A percentile compares a stretch with the other conserved stretches of the same genome.
Conservation (phyloP, 2,329 filamentous ascomycete genomes). For the Ceratocystis variospora region DNA sequence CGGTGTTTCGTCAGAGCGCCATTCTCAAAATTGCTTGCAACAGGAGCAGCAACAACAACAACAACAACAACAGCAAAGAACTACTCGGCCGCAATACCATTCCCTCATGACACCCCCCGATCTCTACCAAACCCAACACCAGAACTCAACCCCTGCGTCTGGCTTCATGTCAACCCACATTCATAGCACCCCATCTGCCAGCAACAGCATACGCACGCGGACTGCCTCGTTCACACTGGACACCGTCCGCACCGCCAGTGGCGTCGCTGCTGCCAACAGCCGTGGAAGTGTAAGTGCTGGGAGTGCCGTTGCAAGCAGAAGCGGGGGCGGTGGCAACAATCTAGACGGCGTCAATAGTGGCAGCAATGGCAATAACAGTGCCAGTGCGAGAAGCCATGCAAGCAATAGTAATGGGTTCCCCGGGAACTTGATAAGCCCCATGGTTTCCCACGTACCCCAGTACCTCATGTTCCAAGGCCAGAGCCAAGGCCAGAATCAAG, state of each 20-base stretch:
- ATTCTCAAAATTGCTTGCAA: neutral
- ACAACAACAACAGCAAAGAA: neutral
- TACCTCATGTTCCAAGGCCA: conserved; percentile 13
- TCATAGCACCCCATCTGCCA: neutral
- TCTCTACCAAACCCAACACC: neutral
- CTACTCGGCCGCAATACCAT: neutral
- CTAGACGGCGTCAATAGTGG: neutral
- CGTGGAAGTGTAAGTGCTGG: neutral
- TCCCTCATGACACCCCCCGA: conserved; percentile 8
- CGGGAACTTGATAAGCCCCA: conserved; percentile 5
- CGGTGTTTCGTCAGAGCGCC: neutral
- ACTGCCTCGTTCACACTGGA: conserved; percentile 10
- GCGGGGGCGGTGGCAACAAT: neutral
- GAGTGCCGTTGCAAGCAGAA: neutral
- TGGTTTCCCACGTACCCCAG: conserved; percentile 10
- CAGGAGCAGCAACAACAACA: neutral
- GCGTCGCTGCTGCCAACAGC: neutral
- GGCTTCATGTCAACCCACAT: conserved; percentile 9
- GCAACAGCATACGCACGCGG: neutral
- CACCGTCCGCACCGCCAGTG: neutral
- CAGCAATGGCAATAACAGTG: neutral
- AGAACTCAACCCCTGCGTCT: conserved; percentile 3
- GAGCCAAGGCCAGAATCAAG: neutral
- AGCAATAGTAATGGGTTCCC: neutral
- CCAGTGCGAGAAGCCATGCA: neutral